Evolutionary conservation across 306 rosid species (phyloP).

Genomic region (Fragaria ananassa): DNA sequence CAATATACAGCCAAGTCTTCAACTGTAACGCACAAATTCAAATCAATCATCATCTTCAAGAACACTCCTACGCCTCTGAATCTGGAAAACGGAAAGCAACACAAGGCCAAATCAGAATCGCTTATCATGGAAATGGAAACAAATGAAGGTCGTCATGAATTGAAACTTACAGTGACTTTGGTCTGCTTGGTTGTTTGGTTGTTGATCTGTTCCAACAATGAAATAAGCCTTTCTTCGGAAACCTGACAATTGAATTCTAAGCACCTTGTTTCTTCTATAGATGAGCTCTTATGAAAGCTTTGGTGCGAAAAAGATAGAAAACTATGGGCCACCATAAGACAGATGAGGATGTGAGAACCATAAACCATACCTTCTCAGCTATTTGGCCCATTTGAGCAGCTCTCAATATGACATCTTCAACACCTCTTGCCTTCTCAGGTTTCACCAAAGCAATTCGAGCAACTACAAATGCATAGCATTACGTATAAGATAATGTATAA

Average conservation of each 20-base stretch:
- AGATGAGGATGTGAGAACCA: slow-evolving; percentile 15
- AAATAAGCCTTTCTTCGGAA: slow-evolving; percentile 87
- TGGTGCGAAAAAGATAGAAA: not conserved
- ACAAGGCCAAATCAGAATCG: slow-evolving; percentile 6
- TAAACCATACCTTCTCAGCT: slow-evolving; percentile 61
- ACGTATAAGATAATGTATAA: not conserved
- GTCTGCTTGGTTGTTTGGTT: slow-evolving; percentile 84
- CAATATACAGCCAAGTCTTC: slow-evolving; percentile 20
- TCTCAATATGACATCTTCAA: slow-evolving; percentile 91
- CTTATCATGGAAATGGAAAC: not conserved
- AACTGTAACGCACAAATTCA: slow-evolving; percentile 12
- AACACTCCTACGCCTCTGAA: slow-evolving; percentile 93
- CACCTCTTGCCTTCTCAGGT: slow-evolving; percentile 96
- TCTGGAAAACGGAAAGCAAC: slow-evolving; percentile 42
- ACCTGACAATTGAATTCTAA: slow-evolving; percentile 47
- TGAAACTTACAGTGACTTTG: slow-evolving; percentile 79
- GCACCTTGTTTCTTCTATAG: slow-evolving; percentile 9
- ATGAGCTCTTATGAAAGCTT: slow-evolving; percentile 3
- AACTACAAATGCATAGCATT: slow-evolving; percentile 31
- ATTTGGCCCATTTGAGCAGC: slow-evolving; percentile 96
- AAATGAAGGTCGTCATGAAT: slow-evolving; percentile 12
- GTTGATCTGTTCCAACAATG: slow-evolving; percentile 94
- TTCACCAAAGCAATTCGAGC: slow-evolving; percentile 98
- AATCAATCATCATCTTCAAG: slow-evolving; percentile 89
- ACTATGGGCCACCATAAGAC: not conserved